Evolutionary conservation across 2,329 filamentous ascomycete species (phyloP).

Genomic region (Colletotrichum sp.): DNA sequence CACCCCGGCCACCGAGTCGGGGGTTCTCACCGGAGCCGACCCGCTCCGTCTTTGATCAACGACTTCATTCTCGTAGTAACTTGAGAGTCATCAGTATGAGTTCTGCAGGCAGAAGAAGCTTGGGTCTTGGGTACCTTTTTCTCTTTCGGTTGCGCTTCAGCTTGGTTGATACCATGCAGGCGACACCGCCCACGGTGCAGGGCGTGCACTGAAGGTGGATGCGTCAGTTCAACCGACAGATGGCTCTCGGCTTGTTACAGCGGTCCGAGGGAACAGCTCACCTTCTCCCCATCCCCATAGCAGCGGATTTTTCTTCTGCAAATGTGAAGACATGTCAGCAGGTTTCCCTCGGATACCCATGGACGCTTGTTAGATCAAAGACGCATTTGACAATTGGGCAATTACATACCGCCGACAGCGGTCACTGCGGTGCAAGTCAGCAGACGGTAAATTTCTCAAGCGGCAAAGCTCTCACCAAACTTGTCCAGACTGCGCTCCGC

Average conservation of each 20-base stretch:
- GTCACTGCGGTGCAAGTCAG: not conserved
- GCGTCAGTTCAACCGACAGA: not conserved
- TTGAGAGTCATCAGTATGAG: not conserved
- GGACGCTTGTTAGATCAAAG: not conserved
- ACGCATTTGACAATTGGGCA: not conserved
- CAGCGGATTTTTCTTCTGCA: slow-evolving; percentile 13
- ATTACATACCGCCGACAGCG: slow-evolving; percentile 7
- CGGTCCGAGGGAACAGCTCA: not conserved
- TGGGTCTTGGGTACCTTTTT: not conserved
- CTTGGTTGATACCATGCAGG: slow-evolving; percentile 9
- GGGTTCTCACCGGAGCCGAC: not conserved
- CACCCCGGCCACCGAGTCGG: not conserved
- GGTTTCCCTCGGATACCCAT: not conserved
- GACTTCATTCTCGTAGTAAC: slow-evolving; percentile 12
- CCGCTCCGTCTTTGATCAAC: not conserved
- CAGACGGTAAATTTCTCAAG: not conserved
- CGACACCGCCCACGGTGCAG: not conserved
- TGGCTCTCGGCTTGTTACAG: not conserved
- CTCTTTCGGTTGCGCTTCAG: slow-evolving; percentile 17
- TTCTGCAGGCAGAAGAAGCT: not conserved
- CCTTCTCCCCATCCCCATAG: slow-evolving; percentile 14
- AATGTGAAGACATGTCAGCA: not conserved
- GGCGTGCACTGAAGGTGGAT: slow-evolving; percentile 1
- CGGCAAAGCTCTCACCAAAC: not conserved
- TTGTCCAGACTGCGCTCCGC: slow-evolving; percentile 1